Base-by-base conservation (phyloP, 2,329 filamentous ascomycete genomes). In the Alternaria ventricosa region DNA sequence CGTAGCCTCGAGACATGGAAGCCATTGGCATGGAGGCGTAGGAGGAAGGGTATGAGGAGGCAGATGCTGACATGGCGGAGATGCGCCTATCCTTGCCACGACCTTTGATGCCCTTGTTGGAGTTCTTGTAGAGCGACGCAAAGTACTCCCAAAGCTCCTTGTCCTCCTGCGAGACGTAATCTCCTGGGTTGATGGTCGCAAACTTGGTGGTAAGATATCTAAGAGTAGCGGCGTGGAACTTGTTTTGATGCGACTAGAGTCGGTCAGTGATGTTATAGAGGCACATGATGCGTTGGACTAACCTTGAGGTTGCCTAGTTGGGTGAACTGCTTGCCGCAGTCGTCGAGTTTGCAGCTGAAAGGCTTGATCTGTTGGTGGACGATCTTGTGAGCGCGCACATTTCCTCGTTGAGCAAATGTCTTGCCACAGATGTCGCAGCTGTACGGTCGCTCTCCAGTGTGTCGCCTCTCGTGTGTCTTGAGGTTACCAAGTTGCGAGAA, bases 91-190 rank as follows among this genome's bases (percentile, higher is more conserved):
- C 92, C 77, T 95, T 96, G 46, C 96, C 96, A 49, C 96, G 89
- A 11, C 96, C 96, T 81, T 97, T 98, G 84, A 98, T 97, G 1
- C 96, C 96, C 80, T 97, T 97, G 86, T 98, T 98, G 82, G 92
- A 94, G 82, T 98, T 96, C 84, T 97, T 97, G 86, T 97, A 97
- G n/a, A 97, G 85, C 1, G 86, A 86, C 5, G 90, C 87, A 76
- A 98, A 96, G 82, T 97, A 97, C 70, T 91, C 88, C 84, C 92
- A 93, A 55, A 97, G 84, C 63, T 93, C 90, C 65, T 88, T 89
- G 73, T 97, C 93, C 41, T 89, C 85, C 0, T 87, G 83, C 11
- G 83, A 84, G n/a, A 94, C 88, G 6, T 84, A 82, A 41, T 90
- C 87, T n/a, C 84, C 85, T 57, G 90, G 86, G 36, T 83, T 81